A percentile compares a stretch with the other conserved stretches of the same genome.
Conservation (phyloP, 2,329 filamentous ascomycete species). For the Fusarium sp. region DNA sequence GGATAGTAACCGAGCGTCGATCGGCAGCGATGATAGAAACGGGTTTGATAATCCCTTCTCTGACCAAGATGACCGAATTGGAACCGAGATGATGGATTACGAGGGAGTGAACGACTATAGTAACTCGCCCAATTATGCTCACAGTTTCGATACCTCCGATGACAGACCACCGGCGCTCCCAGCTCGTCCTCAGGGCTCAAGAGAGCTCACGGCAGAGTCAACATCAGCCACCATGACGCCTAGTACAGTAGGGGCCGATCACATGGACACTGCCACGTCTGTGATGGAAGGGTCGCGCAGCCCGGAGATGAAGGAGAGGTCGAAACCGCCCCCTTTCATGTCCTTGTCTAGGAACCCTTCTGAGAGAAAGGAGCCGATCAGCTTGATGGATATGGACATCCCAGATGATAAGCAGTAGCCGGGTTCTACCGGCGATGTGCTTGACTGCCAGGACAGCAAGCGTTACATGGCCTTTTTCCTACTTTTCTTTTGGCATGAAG, state of each 20-base stretch:
- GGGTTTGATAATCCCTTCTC: slow-evolving; percentile 47
- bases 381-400: slow-evolving; percentile 52
- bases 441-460: background rate
- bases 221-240: slow-evolving; percentile 43
- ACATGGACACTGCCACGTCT: slow-evolving; percentile 12
- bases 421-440: background rate
- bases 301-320: slow-evolving; percentile 59
- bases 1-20: slow-evolving; percentile 56
- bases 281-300: slow-evolving; percentile 36
- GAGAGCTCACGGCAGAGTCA: slow-evolving; percentile 29
- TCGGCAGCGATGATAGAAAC: slow-evolving; percentile 52
- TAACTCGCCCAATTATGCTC: slow-evolving; percentile 18
- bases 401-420: slow-evolving; percentile 36
- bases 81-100: slow-evolving; percentile 44
- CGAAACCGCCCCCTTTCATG: slow-evolving; percentile 43
- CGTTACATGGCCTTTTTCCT: slow-evolving; percentile 1
- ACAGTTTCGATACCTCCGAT: slow-evolving; percentile 24
- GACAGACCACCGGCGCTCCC: slow-evolving; percentile 21
- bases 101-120: slow-evolving; percentile 14
- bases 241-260: slow-evolving; percentile 39
- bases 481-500: background rate
- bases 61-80: slow-evolving; percentile 38
- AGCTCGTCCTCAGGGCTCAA: slow-evolving; percentile 18
- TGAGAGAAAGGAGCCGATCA: slow-evolving; percentile 36
- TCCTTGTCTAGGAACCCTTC: slow-evolving; percentile 31